These are phyloP conservation scores for Aeminium ludgeri DNA, from an alignment of 495 filamentous ascomycete genomes.

Conservation along the genomic window DNA sequence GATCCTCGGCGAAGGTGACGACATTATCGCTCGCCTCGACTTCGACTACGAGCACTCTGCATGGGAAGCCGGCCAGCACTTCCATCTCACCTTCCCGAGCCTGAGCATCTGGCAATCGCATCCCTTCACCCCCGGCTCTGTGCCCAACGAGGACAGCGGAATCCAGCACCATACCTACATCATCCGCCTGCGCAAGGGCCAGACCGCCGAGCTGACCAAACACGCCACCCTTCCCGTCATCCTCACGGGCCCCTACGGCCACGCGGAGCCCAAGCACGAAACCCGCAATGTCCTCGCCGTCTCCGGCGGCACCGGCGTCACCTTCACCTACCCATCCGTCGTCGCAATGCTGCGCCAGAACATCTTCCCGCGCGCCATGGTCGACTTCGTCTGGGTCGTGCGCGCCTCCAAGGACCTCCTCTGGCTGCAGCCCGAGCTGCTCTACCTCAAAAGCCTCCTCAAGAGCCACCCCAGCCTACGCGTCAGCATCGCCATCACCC, in stretches of 20 bases:
- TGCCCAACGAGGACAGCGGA: conserved; percentile 25
- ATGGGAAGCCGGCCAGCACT: conserved; percentile 49
- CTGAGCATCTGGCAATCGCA: conserved; percentile 49
- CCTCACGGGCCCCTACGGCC: conserved; percentile 43
- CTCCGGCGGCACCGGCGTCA: conserved; percentile 48
- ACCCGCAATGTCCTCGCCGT: conserved; percentile 40
- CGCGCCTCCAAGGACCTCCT: conserved; percentile 34
- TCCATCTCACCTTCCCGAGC: conserved; percentile 43
- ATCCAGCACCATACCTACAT: conserved; percentile 42
- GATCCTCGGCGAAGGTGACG: conserved; percentile 34
- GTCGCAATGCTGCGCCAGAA: conserved; percentile 24
- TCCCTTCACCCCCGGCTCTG: conserved; percentile 43
- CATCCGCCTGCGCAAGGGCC: conserved; percentile 41
- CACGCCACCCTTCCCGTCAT: conserved; percentile 31
- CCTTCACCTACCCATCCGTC: conserved; percentile 42
- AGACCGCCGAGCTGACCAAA: conserved; percentile 34
- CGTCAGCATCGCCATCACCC: conserved; percentile 42
- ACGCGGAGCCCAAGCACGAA: conserved; percentile 27
- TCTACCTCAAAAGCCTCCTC: conserved; percentile 28
- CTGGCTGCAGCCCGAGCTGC: conserved; percentile 43
- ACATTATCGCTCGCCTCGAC: conserved; percentile 39
- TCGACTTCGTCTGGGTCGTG: conserved; percentile 48
- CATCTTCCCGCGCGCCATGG: conserved; percentile 16
- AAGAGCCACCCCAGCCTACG: conserved; percentile 26
- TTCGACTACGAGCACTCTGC: conserved; percentile 37